These are phyloP conservation scores for Backusella tuberculispora DNA, from an alignment of 192 early-diverging fungal genomes.

Conservation along the genomic window DNA sequence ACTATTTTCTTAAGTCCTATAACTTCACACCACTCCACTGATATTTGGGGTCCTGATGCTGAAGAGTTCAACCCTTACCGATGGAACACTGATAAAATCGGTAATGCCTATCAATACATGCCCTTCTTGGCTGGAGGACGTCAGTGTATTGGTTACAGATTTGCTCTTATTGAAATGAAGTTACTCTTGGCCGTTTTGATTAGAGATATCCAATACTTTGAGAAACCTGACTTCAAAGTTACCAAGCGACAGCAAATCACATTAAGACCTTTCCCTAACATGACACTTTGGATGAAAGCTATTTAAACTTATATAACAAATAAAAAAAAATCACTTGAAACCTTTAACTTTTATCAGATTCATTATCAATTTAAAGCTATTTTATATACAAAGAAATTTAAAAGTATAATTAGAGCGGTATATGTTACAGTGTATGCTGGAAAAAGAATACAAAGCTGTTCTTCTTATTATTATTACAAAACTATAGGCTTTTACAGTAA, in stretches of 20 bases:
- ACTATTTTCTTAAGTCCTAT: conserved; percentile 45
- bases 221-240: conserved; percentile 47
- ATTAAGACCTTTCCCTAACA: conserved; percentile 48
- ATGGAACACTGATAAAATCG: conserved; percentile 45
- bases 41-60: conserved; percentile 54
- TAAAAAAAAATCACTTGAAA: neutral
- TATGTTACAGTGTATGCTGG: neutral
- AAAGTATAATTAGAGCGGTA: neutral
- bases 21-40: conserved; percentile 44
- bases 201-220: conserved; percentile 42
- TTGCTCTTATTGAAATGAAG: conserved; percentile 63
- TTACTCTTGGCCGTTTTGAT: conserved; percentile 53
- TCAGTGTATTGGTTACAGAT: conserved; percentile 60
- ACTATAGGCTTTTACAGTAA: conserved; percentile 27
- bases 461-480: neutral
- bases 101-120: conserved; percentile 44
- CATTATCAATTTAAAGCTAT: neutral
- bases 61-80: conserved; percentile 56
- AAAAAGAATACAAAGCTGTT: neutral
- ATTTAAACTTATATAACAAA: neutral
- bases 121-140: conserved; percentile 58
- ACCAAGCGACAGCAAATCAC: conserved; percentile 50
- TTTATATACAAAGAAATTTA: conserved; percentile 13
- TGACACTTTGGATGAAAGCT: conserved; percentile 36
- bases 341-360: neutral